Percentiles rank a stretch among this genome's conserved stretches.
phyloP scores from a whole-genome alignment of 441 rosid genomes.

The Viola pubescens region DNA sequence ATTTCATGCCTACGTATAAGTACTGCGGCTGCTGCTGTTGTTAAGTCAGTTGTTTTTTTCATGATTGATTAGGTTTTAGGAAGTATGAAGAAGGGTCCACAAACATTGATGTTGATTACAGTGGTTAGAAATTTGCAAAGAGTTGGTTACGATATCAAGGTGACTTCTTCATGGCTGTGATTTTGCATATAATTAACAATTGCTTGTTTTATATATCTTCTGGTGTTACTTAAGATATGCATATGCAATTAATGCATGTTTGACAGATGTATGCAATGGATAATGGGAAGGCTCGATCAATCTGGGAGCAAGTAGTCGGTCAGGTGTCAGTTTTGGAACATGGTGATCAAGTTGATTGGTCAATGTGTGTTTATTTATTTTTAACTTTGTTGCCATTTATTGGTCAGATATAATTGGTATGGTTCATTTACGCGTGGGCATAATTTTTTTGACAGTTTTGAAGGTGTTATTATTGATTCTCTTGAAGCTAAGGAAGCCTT shows the following conservation, averaged over 20 bases:
- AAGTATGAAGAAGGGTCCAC: conserved; percentile 63
- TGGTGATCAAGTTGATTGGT: conserved; percentile 72
- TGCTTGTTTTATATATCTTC: conserved; percentile 2
- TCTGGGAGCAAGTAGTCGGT: conserved; percentile 65
- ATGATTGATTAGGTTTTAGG: conserved; percentile 56
- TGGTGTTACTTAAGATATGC: conserved; percentile 25
- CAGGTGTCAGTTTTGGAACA: conserved; percentile 45
- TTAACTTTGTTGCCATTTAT: conserved; percentile 13
- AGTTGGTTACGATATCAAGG: conserved; percentile 82
- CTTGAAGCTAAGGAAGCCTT: conserved; percentile 75
- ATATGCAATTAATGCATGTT: conserved; percentile 24
- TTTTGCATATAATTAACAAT: conserved; percentile 6
- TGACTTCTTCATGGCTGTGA: conserved; percentile 23
- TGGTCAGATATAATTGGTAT: conserved; percentile 10
- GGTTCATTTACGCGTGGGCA: conserved; percentile 14
- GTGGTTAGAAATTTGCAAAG: conserved; percentile 71
- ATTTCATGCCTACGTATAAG: background rate
- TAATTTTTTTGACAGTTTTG: conserved; percentile 49
- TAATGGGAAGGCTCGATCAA: conserved; percentile 48
- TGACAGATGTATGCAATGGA: conserved; percentile 66
- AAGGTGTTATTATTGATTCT: conserved; percentile 77
- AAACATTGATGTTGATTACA: conserved; percentile 65
- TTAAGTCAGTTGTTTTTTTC: conserved; percentile 1
- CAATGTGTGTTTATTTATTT: conserved; percentile 47
- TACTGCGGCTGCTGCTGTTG: background rate